A percentile compares a stretch with the other conserved stretches of the same genome.
phyloP scores from a whole-genome alignment of 495 filamentous ascomycete species.

The Penicillium bialowiezense region DNA sequence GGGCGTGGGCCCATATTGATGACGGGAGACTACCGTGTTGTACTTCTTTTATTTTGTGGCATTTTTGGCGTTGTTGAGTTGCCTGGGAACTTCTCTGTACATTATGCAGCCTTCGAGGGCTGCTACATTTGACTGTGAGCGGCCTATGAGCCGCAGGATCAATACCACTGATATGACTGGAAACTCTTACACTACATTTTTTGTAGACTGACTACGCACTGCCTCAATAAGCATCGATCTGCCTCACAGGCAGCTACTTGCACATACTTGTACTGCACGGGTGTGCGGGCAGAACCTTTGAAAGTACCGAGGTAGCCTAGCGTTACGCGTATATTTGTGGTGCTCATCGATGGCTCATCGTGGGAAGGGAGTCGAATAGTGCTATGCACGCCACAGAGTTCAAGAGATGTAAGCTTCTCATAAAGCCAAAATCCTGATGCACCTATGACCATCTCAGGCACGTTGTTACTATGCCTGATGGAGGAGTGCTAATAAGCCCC shows the following conservation, averaged over 20 bases:
- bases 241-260: background rate
- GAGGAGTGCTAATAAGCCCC: constrained; percentile 3
- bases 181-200: background rate
- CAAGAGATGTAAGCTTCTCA: background rate
- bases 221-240: too few relatives aligned
- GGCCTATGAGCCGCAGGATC: constrained; percentile 3
- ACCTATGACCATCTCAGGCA: constrained; percentile 14
- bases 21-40: background rate
- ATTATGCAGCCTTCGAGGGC: constrained; percentile 10
- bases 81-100: constrained; percentile 16
- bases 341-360: too few relatives aligned
- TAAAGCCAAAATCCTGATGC: constrained; percentile 3
- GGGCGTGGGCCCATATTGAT: background rate
- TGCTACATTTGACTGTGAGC: constrained; percentile 1
- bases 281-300: too few relatives aligned
- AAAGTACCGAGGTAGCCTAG: too few relatives aligned
- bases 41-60: constrained; percentile 16
- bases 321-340: too few relatives aligned
- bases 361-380: too few relatives aligned
- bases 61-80: constrained; percentile 37
- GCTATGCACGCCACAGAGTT: background rate
- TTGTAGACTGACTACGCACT: too few relatives aligned
- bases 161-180: background rate
- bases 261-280: too few relatives aligned
- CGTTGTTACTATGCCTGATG: background rate